Conservation (phyloP, 2,329 filamentous ascomycete genomes). For the Proliferodiscus dingleyae region DNA sequence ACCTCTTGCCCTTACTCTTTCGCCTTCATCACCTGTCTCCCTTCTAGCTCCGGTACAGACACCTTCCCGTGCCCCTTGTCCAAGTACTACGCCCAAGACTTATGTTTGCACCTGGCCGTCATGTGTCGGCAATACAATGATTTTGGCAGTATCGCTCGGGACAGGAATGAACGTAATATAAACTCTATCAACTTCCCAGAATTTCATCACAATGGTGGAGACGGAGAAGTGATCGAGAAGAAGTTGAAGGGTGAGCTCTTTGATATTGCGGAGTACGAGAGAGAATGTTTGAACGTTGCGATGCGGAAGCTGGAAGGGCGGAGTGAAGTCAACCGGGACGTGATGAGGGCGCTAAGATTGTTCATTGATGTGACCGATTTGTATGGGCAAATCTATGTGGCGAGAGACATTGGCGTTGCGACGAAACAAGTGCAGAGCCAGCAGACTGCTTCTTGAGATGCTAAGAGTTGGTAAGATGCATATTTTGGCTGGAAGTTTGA, state of each 20-base stretch:
- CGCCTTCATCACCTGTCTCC: neutral
- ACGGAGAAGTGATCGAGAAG: neutral
- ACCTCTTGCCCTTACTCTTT: slow-evolving; percentile 5
- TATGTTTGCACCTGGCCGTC: slow-evolving; percentile 23
- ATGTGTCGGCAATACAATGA: slow-evolving; percentile 35
- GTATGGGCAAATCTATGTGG: too few species aligned
- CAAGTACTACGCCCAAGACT: slow-evolving; percentile 5
- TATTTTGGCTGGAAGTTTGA: too few species aligned
- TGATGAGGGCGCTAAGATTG: too few species aligned
- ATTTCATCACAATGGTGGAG: neutral
- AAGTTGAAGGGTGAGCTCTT: too few species aligned
- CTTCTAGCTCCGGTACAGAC: neutral
- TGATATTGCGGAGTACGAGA: too few species aligned
- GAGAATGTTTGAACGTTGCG: too few species aligned
- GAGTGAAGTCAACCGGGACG: too few species aligned
- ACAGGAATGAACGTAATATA: slow-evolving; percentile 30
- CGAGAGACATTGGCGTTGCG: neutral
- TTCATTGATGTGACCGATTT: too few species aligned
- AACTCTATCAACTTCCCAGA: slow-evolving; percentile 32
- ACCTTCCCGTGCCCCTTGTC: neutral
- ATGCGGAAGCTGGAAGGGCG: too few species aligned
- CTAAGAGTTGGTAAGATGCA: too few species aligned
- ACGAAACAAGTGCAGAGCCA: too few species aligned
- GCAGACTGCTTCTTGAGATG: too few species aligned
- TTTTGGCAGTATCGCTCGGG: slow-evolving; percentile 29